These are phyloP conservation scores for Entomortierella lignicola DNA, from an alignment of 192 early-diverging fungal species.

Conservation along the genomic window DNA sequence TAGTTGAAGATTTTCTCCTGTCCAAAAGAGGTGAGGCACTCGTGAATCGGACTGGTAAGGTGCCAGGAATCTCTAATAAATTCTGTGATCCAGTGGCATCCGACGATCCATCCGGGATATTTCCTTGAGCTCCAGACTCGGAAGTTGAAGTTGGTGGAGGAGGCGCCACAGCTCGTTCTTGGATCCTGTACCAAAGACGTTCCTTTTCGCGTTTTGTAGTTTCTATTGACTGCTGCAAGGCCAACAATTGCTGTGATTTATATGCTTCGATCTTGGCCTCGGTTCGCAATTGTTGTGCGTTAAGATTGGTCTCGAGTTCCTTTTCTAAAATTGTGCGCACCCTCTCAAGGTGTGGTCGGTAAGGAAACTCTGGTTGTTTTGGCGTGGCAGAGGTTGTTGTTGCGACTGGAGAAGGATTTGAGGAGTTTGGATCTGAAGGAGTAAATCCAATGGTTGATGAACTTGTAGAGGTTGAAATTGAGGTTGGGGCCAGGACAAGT, in stretches of 20 bases:
- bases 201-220: constrained; percentile 42
- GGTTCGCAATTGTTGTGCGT: constrained; percentile 34
- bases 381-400: background rate
- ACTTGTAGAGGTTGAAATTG: background rate
- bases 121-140: background rate
- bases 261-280: constrained; percentile 49
- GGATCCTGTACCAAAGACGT: constrained; percentile 28
- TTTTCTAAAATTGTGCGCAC: constrained; percentile 35
- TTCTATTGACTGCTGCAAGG: constrained; percentile 31
- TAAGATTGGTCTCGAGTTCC: constrained; percentile 42
- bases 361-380: constrained; percentile 5
- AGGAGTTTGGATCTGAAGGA: background rate
- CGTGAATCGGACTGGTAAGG: constrained; percentile 41
- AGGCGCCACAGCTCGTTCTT: constrained; percentile 18
- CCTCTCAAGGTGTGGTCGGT: constrained; percentile 37
- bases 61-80: constrained; percentile 30
- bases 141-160: background rate
- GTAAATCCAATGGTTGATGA: too few species aligned
- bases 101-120: constrained; percentile 7
- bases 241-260: constrained; percentile 46
- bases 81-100: constrained; percentile 17
- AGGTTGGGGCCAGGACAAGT: constrained; percentile 17
- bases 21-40: constrained; percentile 33
- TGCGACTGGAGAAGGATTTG: constrained; percentile 14
- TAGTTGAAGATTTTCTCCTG: constrained; percentile 20